These are phyloP conservation scores for Chenopodium suecicum DNA, from an alignment of 148 eudicot species.

Conservation along the genomic window DNA sequence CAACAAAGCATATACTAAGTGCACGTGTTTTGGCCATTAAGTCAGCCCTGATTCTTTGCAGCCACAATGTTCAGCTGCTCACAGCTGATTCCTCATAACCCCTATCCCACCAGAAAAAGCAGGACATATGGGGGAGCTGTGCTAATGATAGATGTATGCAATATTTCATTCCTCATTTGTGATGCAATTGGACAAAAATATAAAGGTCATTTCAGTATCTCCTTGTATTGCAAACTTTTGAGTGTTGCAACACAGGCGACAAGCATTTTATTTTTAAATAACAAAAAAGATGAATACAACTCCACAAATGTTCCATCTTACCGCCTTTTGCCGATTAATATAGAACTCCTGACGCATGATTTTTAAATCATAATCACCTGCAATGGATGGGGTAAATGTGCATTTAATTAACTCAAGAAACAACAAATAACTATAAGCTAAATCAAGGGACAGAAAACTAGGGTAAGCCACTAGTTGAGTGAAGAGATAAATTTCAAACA, in stretches of 20 bases:
- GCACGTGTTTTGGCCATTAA: neutral
- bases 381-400: constrained; percentile 18
- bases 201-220: neutral
- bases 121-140: neutral
- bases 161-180: neutral
- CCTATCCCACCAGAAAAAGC: neutral
- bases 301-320: constrained; percentile 32
- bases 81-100: neutral
- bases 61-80: neutral
- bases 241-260: neutral
- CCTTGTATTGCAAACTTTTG: neutral
- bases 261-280: neutral
- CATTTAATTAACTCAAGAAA: neutral
- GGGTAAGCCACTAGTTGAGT: neutral
- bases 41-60: neutral
- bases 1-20: neutral
- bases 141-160: neutral
- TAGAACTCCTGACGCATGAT: constrained; percentile 98
- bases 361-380: constrained; percentile 97
- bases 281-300: neutral
- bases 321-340: constrained; percentile 87
- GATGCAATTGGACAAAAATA: no score
- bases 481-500: neutral
- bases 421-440: neutral
- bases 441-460: neutral